phyloP scores from a whole-genome alignment of 1,284 basidiomycete species.

The Polyporus tsugae region DNA sequence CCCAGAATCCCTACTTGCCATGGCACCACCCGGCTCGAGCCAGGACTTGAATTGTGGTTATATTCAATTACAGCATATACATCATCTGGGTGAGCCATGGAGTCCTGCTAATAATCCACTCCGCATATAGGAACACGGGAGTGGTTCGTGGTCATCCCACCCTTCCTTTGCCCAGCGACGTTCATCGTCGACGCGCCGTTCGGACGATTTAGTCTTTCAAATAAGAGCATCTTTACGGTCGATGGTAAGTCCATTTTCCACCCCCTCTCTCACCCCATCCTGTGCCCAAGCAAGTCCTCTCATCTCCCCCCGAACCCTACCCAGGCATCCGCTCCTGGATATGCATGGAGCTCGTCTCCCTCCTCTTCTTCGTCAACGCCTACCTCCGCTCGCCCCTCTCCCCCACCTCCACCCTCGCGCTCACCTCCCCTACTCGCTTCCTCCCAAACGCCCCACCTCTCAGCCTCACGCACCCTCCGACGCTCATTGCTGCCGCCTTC shows the following conservation, averaged over 20 bases:
- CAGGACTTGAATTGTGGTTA: no score
- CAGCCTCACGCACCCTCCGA: constrained; percentile 51
- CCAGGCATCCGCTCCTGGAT: constrained; percentile 76
- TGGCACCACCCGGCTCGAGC: not conserved
- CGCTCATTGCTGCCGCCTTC: constrained; percentile 68
- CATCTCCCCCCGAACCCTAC: not conserved
- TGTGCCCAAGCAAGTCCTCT: not conserved
- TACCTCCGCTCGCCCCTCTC: constrained; percentile 58
- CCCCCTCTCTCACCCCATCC: constrained; percentile 1
- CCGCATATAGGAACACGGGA: constrained; percentile 39
- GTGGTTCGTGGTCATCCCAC: constrained; percentile 45
- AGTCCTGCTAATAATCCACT: not conserved
- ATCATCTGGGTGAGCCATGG: not conserved
- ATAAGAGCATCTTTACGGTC: constrained; percentile 56
- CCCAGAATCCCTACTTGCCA: not conserved
- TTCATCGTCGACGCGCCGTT: constrained; percentile 74
- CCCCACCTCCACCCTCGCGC: constrained; percentile 33
- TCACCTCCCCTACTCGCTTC: not conserved
- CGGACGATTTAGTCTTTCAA: constrained; percentile 72
- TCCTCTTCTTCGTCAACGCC: constrained; percentile 62
- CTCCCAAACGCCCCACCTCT: constrained; percentile 18
- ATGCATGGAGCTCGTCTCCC: constrained; percentile 86
- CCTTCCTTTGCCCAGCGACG: constrained; percentile 40
- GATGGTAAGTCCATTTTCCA: constrained; percentile 53
- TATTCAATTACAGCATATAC: not conserved